Evolutionary conservation across 495 filamentous ascomycete species (phyloP), one percentile per base, ranked within the genome.

Genomic region (Daldinia caldariorum): DNA sequence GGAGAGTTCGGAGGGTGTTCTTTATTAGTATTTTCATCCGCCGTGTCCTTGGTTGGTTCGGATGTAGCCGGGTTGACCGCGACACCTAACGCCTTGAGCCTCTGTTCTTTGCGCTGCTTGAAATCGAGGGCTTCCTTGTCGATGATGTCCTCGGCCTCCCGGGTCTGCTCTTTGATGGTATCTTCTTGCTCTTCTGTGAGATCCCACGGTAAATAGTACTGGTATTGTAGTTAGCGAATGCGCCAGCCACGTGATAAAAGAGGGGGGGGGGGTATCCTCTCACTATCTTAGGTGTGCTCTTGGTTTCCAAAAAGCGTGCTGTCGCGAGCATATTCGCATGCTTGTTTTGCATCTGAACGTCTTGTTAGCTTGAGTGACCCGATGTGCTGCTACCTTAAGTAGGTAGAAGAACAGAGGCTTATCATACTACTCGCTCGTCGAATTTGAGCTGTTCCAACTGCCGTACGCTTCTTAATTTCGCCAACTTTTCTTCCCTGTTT

Each of bases 181-280:
- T 80, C 74, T 60, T 85, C 79, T 66, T 87, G 80, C 47, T 76
- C 83, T 4, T 84, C 78, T 32, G 86, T 85, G 57, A 91, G 81
- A 73, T 94, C 88, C 90, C 92, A 97, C 6, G 95, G 95, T 56
- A 90, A 90, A 79, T 97, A 99, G 78, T 89, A 94, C 94, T 97
- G 72, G 3, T 45, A 34, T 54, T 43, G 38, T 59, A 14, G 63
- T 82, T 65, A 81, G 69, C 57, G 65, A 9, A 34, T 60, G 39
- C 29, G 8, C 43, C 18, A 13, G 61, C 31, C 6, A 13, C 49
- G 0, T 5, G 14, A 26, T 12, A 41, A 29, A 16, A n/a, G 7
- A 3, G 26, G 26, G 22, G 16, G 9, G n/a, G n/a, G n/a, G n/a
- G n/a, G n/a, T n/a, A n/a, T 81, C 3, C 16, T 18, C 91, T 75